Evolutionary conservation across 2,329 filamentous ascomycete genomes (phyloP).

Genomic region (Didymella keratinophila): DNA sequence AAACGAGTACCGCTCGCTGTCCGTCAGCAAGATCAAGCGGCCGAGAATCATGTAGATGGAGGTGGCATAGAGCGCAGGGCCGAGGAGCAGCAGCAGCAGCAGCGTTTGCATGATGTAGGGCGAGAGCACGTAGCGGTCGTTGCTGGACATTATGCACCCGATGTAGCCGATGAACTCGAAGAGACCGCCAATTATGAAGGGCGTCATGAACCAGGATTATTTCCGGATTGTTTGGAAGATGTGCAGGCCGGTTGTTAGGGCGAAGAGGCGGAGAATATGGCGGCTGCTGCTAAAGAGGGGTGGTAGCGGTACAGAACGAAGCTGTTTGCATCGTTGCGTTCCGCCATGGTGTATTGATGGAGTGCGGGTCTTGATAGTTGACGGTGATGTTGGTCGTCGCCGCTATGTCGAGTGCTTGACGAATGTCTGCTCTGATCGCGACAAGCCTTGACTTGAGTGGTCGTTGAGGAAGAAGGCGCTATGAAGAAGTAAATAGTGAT

Average conservation of each 20-base stretch:
- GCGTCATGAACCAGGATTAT: constrained; percentile 61
- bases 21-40: constrained; percentile 52
- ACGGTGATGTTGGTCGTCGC: neutral
- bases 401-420: neutral
- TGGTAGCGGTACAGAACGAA: constrained; percentile 49
- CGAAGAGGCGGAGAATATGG: constrained; percentile 58
- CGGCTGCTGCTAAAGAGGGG: constrained; percentile 56
- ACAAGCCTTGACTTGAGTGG: neutral
- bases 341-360: constrained; percentile 47
- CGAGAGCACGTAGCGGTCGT: constrained; percentile 43
- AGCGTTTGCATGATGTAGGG: constrained; percentile 56
- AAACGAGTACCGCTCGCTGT: constrained; percentile 51
- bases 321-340: constrained; percentile 45
- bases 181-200: constrained; percentile 61
- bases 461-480: neutral
- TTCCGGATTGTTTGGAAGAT: constrained; percentile 52
- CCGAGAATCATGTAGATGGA: constrained; percentile 60
- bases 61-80: constrained; percentile 58
- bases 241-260: constrained; percentile 52
- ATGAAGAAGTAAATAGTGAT: neutral
- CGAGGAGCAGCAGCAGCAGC: constrained; percentile 56
- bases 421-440: neutral
- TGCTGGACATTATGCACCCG: constrained; percentile 52
- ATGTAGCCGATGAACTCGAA: constrained; percentile 63
- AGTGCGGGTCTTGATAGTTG: neutral